Base-by-base conservation (phyloP, 352 stramenopile species). In the Globisporangium spinosum region DNA sequence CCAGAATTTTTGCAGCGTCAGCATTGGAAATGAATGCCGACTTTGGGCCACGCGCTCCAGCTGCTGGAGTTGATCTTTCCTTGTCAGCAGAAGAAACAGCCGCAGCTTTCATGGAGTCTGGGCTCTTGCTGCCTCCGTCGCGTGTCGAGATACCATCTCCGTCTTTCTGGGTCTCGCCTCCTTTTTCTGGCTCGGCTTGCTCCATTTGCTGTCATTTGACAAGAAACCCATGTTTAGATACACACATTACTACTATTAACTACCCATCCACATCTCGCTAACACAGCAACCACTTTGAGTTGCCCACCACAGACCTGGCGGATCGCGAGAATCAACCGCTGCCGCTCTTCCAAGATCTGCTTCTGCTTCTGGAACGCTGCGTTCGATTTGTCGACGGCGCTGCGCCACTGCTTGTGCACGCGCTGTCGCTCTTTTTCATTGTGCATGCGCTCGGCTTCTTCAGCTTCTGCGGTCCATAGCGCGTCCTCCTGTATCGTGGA, bases 401-500 rank as follows among this genome's bases (percentile, higher is more conserved):
- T 63, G 20, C 69, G 17, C 86, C 88, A 94, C 43, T 75, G 51
- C 13, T 89, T 74, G 40, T 93, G 78, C 9, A 79, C 78, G 25
- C 74, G 76, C 70, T 90, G 84, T 0, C 78, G 63, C 53, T 85
- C 73, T 27, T 85, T 83, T 61, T 94, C 85, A 25, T 85, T 72
- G 43, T 68, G 74, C 76, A 91, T 80, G 25, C 55, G 64, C 62
- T 90, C 83, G 13, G 76, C 62, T 53, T 92, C 83, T 2, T 80
- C 27, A 5, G 69, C 69, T 35, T 90, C 78, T 1, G 64, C 69
- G n/a, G 80, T 87, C 73, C 73, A 79, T 43, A 78, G 32, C 4
- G 55, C 68, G 8, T 77, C 63, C 45, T 85, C 77, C 77, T 89
- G 51, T 56, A 43, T 23, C 43, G 17, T 17, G 2, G 17, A 51